Evolutionary conservation across 345 rosid species (phyloP).

Genomic region (Orychophragmus violaceus): DNA sequence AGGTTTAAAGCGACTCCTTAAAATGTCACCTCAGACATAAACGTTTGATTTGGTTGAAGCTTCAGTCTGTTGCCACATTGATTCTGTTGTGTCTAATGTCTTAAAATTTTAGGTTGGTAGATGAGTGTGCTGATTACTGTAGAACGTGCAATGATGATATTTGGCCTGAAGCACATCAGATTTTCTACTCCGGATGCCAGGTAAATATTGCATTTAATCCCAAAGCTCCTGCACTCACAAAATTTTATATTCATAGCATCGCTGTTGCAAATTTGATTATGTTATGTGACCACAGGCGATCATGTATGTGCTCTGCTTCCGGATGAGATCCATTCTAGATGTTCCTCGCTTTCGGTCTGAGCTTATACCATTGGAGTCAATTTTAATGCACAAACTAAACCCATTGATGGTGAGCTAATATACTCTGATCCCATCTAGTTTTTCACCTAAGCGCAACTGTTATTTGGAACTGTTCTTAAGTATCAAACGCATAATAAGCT

Average conservation of each 20-base stretch:
- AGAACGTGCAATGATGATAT: slow-evolving; percentile 40
- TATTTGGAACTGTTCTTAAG: background rate
- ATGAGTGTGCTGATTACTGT: slow-evolving; percentile 63
- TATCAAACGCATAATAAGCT: background rate
- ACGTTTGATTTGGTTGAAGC: background rate
- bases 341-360: slow-evolving; percentile 55
- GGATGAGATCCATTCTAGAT: slow-evolving; percentile 64
- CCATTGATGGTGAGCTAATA: slow-evolving; percentile 63
- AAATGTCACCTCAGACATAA: background rate
- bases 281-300: slow-evolving; percentile 53
- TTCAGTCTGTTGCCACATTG: background rate
- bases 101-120: slow-evolving; percentile 49
- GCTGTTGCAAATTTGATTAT: background rate
- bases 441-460: background rate
- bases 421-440: background rate
- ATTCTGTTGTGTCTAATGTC: background rate
- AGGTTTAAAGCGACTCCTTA: slow-evolving; percentile 34
- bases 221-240: background rate
- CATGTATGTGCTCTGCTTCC: slow-evolving; percentile 82
- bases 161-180: slow-evolving; percentile 49
- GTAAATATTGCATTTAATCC: slow-evolving; percentile 24
- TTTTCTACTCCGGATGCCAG: slow-evolving; percentile 87
- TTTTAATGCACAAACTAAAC: slow-evolving; percentile 55
- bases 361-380: slow-evolving; percentile 59
- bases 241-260: background rate